These are phyloP conservation scores for Bisporella sp. DNA, from an alignment of 2,329 filamentous ascomycete genomes.

Conservation along the genomic window DNA sequence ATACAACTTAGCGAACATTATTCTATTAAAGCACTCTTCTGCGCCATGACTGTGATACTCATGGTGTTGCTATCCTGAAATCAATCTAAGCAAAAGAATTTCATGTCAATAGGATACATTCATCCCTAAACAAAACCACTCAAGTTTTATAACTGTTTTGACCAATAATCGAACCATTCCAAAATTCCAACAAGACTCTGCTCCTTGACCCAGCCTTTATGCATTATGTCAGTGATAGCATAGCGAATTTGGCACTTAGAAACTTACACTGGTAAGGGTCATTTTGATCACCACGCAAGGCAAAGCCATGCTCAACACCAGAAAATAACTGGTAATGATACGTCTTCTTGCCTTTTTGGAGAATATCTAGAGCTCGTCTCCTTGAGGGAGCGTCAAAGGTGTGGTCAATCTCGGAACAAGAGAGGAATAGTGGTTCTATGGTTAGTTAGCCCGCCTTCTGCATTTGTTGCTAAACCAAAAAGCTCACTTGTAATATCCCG, in stretches of 20 bases:
- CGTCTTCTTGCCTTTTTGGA: constrained; percentile 33
- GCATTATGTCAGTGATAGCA: constrained; percentile 1
- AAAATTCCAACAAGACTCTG: constrained; percentile 31
- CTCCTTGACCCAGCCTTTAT: constrained; percentile 53
- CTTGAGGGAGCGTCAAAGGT: constrained; percentile 34
- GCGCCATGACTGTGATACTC: too few species aligned
- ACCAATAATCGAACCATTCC: constrained; percentile 15
- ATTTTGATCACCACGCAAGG: constrained; percentile 46
- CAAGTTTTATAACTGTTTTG: constrained; percentile 1
- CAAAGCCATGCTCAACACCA: constrained; percentile 57
- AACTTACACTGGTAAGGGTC: constrained; percentile 33
- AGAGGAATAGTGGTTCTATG: constrained; percentile 36
- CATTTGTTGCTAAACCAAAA: not conserved
- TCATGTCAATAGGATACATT: too few species aligned
- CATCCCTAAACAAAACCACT: too few species aligned
- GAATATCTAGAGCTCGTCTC: constrained; percentile 35
- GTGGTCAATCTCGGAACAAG: constrained; percentile 38
- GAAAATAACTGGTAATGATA: constrained; percentile 60
- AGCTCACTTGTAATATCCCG: constrained; percentile 28
- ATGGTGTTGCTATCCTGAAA: too few species aligned
- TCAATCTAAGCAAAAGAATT: too few species aligned
- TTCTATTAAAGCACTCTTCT: too few species aligned
- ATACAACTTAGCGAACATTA: too few species aligned
- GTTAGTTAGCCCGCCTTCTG: not conserved
- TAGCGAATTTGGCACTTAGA: not conserved